A percentile compares a stretch with the other conserved stretches of the same genome.
These are phyloP conservation scores for Choanephora cucurbitarum DNA, from an alignment of 371 early-diverging fungal genomes.

Conservation along the genomic window DNA sequence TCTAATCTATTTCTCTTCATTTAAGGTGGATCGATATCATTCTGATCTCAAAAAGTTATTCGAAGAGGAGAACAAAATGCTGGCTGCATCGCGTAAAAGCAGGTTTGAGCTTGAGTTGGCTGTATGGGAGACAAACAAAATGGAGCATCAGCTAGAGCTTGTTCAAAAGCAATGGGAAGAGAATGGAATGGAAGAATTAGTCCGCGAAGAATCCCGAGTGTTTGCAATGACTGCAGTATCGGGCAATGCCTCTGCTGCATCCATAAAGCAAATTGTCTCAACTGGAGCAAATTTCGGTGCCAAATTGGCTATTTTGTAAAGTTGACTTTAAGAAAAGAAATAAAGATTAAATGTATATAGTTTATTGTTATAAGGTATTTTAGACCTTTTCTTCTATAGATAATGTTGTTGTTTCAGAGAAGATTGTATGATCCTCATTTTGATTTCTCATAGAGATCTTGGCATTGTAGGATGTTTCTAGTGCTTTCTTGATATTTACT, in stretches of 20 bases:
- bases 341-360: constrained; percentile 8
- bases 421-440: constrained; percentile 14
- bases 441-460: constrained; percentile 10
- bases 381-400: not conserved
- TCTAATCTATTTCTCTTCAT: not conserved
- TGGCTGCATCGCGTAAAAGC: constrained; percentile 43
- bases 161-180: constrained; percentile 57
- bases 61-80: constrained; percentile 47
- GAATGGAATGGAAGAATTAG: constrained; percentile 41
- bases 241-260: not conserved
- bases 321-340: too few relatives aligned
- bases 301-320: constrained; percentile 1
- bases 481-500: constrained; percentile 13
- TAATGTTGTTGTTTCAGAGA: constrained; percentile 9
- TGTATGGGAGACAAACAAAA: constrained; percentile 59
- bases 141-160: constrained; percentile 53
- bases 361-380: not conserved
- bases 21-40: constrained; percentile 44
- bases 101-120: constrained; percentile 54
- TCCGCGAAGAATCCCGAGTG: constrained; percentile 20
- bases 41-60: constrained; percentile 32
- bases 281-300: not conserved
- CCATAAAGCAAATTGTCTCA: not conserved
- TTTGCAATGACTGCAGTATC: not conserved
- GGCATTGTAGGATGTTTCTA: constrained; percentile 27